Conservation (phyloP, 2,329 filamentous ascomycete genomes). For the Arachnomyces sp. region DNA sequence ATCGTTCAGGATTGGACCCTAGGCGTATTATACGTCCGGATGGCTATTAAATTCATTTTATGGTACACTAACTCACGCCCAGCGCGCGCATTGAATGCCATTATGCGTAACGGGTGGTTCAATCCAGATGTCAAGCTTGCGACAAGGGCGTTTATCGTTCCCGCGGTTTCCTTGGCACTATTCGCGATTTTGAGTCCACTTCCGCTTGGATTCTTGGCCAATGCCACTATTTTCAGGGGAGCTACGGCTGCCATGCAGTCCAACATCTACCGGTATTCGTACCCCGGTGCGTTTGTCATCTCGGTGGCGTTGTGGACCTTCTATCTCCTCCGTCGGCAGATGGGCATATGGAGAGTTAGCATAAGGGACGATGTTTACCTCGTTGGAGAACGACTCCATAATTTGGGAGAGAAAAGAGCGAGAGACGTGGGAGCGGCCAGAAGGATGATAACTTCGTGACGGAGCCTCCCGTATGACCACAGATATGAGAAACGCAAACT, state of each 20-base stretch:
- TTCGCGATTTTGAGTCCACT: conserved; percentile 59
- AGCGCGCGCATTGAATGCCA: conserved; percentile 63
- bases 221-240: conserved; percentile 33
- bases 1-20: conserved; percentile 92
- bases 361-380: conserved; percentile 94
- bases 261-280: conserved; percentile 58
- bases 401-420: conserved; percentile 61
- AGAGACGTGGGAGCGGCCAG: conserved; percentile 31
- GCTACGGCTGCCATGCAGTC: conserved; percentile 24
- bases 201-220: conserved; percentile 45
- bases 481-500: too few species aligned
- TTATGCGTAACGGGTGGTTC: conserved; percentile 66
- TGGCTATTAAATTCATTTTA: conserved; percentile 61
- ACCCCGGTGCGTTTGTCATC: conserved; percentile 55
- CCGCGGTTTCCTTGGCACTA: conserved; percentile 54
- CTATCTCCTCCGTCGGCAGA: conserved; percentile 41
- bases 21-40: conserved; percentile 80
- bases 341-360: conserved; percentile 67
- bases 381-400: conserved; percentile 89
- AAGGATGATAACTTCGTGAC: conserved; percentile 26
- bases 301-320: conserved; percentile 42
- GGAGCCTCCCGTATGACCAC: too few species aligned
- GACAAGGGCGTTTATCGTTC: conserved; percentile 79
- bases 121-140: conserved; percentile 70
- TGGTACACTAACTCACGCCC: conserved; percentile 62